Evolutionary conservation across 352 stramenopile genomes (phyloP).

Genomic region (Phytophthora sp.): DNA sequence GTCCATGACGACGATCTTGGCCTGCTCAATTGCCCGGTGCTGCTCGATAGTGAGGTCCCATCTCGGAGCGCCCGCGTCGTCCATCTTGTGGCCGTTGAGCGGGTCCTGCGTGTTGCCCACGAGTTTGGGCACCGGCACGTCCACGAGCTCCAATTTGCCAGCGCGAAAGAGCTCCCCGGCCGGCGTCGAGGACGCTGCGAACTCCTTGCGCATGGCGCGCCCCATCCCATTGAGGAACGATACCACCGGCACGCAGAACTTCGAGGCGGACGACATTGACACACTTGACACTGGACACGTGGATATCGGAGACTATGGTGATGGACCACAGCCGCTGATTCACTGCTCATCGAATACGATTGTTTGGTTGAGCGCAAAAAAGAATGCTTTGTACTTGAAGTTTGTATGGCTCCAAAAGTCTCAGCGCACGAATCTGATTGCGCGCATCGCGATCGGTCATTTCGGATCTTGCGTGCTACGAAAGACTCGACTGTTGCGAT

Average conservation of each 20-base stretch:
- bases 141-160: slow-evolving; percentile 34
- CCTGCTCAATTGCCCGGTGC: slow-evolving; percentile 30
- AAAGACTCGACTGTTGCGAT: slow-evolving; percentile 2
- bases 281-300: slow-evolving; percentile 3
- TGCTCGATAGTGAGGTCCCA: slow-evolving; percentile 41
- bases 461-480: slow-evolving; percentile 23
- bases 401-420: too few species aligned
- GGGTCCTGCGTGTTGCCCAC: slow-evolving; percentile 41
- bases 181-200: slow-evolving; percentile 23
- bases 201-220: slow-evolving; percentile 32
- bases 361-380: slow-evolving; percentile 5
- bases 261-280: slow-evolving; percentile 6
- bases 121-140: slow-evolving; percentile 37
- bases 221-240: slow-evolving; percentile 44
- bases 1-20: slow-evolving; percentile 44
- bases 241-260: slow-evolving; percentile 33
- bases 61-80: slow-evolving; percentile 12
- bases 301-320: neutral
- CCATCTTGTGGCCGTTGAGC: slow-evolving; percentile 34
- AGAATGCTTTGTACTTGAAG: slow-evolving; percentile 1
- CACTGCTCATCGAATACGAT: slow-evolving; percentile 15
- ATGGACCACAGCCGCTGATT: neutral
- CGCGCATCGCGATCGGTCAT: too few species aligned
- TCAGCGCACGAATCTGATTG: too few species aligned
- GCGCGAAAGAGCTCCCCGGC: slow-evolving; percentile 35